A percentile compares a stretch with the other conserved stretches of the same genome.
Conservation (phyloP, 306 rosid genomes). For the Pterocarpus macrocarpus region DNA sequence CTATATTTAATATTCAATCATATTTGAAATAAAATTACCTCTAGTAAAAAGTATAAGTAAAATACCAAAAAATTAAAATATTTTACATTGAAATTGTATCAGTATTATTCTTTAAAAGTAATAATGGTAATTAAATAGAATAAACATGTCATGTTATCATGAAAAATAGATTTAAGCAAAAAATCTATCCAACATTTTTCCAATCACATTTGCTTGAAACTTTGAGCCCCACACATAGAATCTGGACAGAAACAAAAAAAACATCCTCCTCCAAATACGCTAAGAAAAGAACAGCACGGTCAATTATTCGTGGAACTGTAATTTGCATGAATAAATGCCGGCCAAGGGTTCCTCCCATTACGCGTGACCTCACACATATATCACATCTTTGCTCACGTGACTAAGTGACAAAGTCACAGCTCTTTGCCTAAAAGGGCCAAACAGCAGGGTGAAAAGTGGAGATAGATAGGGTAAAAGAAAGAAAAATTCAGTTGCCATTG, state of each 20-base stretch:
- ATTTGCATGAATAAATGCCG: conserved; percentile 67
- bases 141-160: too few species aligned
- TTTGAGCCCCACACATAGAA: conserved; percentile 50
- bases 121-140: too few species aligned
- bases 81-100: too few species aligned
- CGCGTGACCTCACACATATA: conserved; percentile 52
- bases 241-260: conserved; percentile 64
- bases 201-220: conserved; percentile 49
- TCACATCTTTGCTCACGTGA: conserved; percentile 47
- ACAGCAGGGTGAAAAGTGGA: background rate
- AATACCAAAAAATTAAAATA: too few species aligned
- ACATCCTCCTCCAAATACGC: conserved; percentile 55
- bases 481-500: conserved; percentile 2
- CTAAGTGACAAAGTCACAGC: conserved; percentile 31
- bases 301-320: conserved; percentile 63
- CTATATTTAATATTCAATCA: too few species aligned
- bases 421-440: background rate
- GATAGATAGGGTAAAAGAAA: background rate
- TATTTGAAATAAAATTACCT: too few species aligned
- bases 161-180: too few species aligned
- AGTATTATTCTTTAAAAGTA: too few species aligned
- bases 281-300: conserved; percentile 56
- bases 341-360: conserved; percentile 31
- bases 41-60: too few species aligned
- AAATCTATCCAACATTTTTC: too few species aligned